phyloP scores from a whole-genome alignment of 208 protist genomes.

The Trypanosoma vivax region DNA sequence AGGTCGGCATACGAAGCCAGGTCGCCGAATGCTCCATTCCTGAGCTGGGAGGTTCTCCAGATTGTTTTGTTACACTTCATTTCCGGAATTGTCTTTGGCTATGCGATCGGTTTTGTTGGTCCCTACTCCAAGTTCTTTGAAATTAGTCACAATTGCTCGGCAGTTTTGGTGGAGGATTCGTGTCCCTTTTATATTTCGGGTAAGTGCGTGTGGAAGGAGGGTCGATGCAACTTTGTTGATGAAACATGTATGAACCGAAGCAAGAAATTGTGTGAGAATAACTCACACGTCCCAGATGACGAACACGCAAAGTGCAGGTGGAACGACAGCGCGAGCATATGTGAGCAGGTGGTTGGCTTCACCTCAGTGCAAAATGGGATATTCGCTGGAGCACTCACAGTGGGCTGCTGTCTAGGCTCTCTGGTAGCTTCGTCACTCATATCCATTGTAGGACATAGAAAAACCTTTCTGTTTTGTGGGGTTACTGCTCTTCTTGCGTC shows the following conservation, averaged over 20 bases:
- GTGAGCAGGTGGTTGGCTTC: constrained; percentile 14
- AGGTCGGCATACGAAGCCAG: background rate
- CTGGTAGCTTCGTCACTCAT: constrained; percentile 10
- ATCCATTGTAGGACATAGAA: constrained; percentile 12
- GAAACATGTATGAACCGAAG: background rate
- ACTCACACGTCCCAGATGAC: too few species aligned
- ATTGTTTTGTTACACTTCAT: constrained; percentile 11
- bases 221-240: constrained; percentile 2
- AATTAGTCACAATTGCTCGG: constrained; percentile 6
- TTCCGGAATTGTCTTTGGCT: constrained; percentile 19
- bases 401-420: constrained; percentile 25
- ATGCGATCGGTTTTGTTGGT: constrained; percentile 15
- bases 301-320: too few species aligned
- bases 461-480: constrained; percentile 26
- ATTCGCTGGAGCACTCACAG: constrained; percentile 25
- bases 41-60: constrained; percentile 18
- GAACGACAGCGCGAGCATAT: background rate
- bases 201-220: constrained; percentile 6
- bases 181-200: constrained; percentile 2
- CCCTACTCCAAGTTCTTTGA: constrained; percentile 17
- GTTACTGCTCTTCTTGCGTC: constrained; percentile 5
- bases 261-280: too few species aligned
- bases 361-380: constrained; percentile 23
- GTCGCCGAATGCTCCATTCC: background rate
- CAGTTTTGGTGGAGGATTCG: background rate